Evolutionary conservation across 768 basidiomycete genomes (phyloP), one percentile per base, ranked within the genome.

Genomic region (Pleurotus djamor): DNA sequence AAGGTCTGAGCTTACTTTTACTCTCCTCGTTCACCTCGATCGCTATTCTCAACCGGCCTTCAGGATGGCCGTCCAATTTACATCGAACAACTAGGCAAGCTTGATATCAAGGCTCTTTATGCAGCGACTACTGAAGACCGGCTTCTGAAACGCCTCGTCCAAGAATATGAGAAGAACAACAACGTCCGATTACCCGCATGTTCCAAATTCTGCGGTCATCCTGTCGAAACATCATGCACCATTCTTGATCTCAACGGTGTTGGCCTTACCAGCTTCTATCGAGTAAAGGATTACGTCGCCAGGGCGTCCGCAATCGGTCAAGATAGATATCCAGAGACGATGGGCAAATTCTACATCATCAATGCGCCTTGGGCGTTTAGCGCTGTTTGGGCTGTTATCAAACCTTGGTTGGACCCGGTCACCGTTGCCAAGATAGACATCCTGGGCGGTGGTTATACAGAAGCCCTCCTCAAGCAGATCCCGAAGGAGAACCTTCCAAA

Each of bases 271-370:
- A 86, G 85, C 69, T 98, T 98, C 71, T 95, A 89, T 73, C 84
- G 83, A 68, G 95, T 98, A 76, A 96, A 93, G 76, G 91, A 92
- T 74, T 96, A 94, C 78, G 90, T 98, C 45, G 82, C 79, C 61
- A 73, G 83, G 17, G 91, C 94, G 0, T 77, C 89, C 0, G 68
- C 71, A 32, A 88, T 99, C 72, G 92, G 93, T 9, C 95, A 97
- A 72, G 84, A 97, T 77, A 81, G 90, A 64, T 98, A 95, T 73
- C 92, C 94, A 1, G 93, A 96, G 72, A 86, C 82, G 64, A 94
- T 98, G 96, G 96, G 96, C 78, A 93, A 92, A 71, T 98, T 99
- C 79, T 99, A 92, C 81, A 95, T 98, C 82, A 91, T 97, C 83
- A 98, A 98, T 69, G 92, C 94, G 0, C 96, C 96, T 0, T 98